A percentile compares a stretch with the other conserved stretches of the same genome.
These are phyloP conservation scores for Dendrobium catenatum DNA, from an alignment of 106 monocot species.

Conservation along the genomic window DNA sequence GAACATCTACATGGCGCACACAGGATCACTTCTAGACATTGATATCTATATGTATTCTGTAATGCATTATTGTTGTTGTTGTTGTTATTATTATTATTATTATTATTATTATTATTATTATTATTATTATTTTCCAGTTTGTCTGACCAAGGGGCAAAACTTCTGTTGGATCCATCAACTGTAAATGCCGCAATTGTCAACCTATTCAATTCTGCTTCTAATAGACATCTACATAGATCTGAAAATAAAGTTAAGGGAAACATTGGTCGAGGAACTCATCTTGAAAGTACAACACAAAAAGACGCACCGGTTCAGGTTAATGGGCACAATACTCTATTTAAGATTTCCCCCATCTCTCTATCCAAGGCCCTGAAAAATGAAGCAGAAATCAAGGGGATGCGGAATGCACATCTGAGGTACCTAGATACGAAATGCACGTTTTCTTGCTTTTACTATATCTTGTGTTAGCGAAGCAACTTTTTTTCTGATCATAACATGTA, in stretches of 20 bases:
- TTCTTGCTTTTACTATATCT: background rate
- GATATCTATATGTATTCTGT: background rate
- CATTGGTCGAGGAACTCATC: slow-evolving; percentile 2
- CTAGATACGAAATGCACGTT: background rate
- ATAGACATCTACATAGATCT: slow-evolving; percentile 22
- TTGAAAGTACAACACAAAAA: slow-evolving; percentile 3
- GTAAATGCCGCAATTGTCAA: slow-evolving; percentile 84
- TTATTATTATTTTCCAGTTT: slow-evolving; percentile 32
- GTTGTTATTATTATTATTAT: background rate
- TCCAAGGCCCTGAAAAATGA: slow-evolving; percentile 82
- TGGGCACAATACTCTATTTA: slow-evolving; percentile 34
- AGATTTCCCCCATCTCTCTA: slow-evolving; percentile 56
- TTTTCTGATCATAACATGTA: background rate
- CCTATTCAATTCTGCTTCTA: slow-evolving; percentile 58
- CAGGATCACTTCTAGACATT: background rate
- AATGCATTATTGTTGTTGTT: background rate
- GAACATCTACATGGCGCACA: background rate
- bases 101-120: slow-evolving; percentile 1
- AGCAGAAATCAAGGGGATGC: slow-evolving; percentile 89
- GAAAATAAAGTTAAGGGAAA: slow-evolving; percentile 11
- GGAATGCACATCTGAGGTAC: slow-evolving; percentile 82
- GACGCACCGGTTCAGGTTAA: slow-evolving; percentile 10
- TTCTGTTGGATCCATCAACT: slow-evolving; percentile 78
- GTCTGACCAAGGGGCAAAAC: slow-evolving; percentile 42
- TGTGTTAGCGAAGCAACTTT: background rate